These are phyloP conservation scores for Xylaria hypoxylon DNA, from an alignment of 2,329 filamentous ascomycete species.

Conservation along the genomic window DNA sequence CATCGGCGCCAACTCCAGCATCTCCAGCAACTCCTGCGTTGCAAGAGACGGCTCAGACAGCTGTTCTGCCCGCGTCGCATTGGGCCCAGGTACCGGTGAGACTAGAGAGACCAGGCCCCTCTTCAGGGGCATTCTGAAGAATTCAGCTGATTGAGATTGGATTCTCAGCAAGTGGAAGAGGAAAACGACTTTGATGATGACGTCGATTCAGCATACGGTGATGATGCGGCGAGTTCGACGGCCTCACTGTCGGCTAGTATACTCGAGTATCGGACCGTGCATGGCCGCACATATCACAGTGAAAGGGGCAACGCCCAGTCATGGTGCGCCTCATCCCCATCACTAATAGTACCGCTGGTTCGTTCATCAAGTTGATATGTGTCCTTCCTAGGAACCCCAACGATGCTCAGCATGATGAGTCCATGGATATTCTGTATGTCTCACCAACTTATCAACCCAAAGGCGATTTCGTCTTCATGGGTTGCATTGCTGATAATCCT, in stretches of 20 bases:
- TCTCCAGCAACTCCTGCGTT: background rate
- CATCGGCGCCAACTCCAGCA: conserved; percentile 8
- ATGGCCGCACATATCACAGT: conserved; percentile 50
- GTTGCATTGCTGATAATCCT: conserved; percentile 19
- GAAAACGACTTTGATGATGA: conserved; percentile 43
- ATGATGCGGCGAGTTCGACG: conserved; percentile 49
- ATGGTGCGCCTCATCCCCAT: conserved; percentile 41
- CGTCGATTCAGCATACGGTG: conserved; percentile 47
- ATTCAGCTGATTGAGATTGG: conserved; percentile 17
- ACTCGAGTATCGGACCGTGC: conserved; percentile 49
- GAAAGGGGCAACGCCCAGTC: conserved; percentile 49
- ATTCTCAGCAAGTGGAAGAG: conserved; percentile 23
- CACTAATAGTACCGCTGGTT: background rate
- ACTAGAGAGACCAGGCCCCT: background rate
- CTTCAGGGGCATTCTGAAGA: background rate
- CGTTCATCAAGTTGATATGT: conserved; percentile 14
- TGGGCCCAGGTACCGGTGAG: conserved; percentile 46
- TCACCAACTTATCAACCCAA: background rate
- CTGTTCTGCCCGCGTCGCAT: conserved; percentile 46
- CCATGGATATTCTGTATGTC: conserved; percentile 49
- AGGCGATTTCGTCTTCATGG: background rate
- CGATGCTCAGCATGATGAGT: conserved; percentile 49
- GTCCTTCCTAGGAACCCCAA: conserved; percentile 47
- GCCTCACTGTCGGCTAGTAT: conserved; percentile 50
- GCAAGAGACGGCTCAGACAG: background rate